Conservation (phyloP, 371 early-diverging fungal species). For the Rhizopus delemar region DNA sequence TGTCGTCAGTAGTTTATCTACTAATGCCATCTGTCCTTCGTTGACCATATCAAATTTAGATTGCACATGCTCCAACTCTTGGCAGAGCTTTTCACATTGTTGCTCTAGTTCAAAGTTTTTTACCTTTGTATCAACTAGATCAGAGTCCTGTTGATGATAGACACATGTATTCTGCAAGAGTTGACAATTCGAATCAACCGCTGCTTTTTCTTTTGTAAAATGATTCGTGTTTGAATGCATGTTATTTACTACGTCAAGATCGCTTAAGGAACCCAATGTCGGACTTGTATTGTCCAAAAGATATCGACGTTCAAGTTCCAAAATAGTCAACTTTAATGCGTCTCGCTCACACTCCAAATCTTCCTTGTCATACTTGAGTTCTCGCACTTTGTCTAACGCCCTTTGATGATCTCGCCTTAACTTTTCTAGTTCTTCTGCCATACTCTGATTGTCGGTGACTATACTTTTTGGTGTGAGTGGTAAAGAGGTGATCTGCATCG, state of each 20-base stretch:
- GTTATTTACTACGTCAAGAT: too few relatives aligned
- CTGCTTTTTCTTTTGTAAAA: too few relatives aligned
- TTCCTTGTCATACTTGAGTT: slow-evolving; percentile 39
- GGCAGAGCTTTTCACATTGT: slow-evolving; percentile 30
- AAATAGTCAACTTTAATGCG: slow-evolving; percentile 43
- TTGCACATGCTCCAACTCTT: slow-evolving; percentile 33
- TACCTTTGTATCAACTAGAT: too few relatives aligned
- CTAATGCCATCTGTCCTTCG: slow-evolving; percentile 46
- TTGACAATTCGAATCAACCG: too few relatives aligned
- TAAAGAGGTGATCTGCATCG: background rate
- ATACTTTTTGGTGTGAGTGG: slow-evolving; percentile 6
- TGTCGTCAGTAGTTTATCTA: slow-evolving; percentile 35
- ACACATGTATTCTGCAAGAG: too few relatives aligned
- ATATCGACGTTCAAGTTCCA: slow-evolving; percentile 33
- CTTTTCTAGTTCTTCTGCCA: slow-evolving; percentile 9
- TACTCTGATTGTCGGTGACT: background rate
- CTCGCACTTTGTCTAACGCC: slow-evolving; percentile 25
- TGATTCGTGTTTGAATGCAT: too few relatives aligned
- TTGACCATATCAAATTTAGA: slow-evolving; percentile 42
- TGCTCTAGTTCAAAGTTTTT: slow-evolving; percentile 25
- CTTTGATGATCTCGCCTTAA: slow-evolving; percentile 16
- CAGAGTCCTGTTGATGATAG: too few relatives aligned
- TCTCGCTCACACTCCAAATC: slow-evolving; percentile 44
- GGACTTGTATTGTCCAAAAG: slow-evolving; percentile 4
- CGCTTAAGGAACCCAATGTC: too few relatives aligned